phyloP scores from a whole-genome alignment of 2,329 filamentous ascomycete species.

The Leptographium lundbergii region DNA sequence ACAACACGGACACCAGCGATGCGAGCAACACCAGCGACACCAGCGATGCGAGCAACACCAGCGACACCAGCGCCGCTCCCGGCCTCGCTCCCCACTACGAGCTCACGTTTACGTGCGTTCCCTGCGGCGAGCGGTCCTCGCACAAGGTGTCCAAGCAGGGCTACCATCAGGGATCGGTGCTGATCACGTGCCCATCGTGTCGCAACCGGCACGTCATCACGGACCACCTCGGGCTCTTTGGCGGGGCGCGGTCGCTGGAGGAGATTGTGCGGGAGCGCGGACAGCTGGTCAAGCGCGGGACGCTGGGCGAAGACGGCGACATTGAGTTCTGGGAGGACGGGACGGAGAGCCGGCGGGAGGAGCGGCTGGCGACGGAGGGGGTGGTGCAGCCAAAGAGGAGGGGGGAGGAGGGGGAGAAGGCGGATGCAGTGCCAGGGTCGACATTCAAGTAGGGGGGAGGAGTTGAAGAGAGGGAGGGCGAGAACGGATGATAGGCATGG shows the following conservation, averaged over 20 bases:
- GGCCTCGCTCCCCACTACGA: conserved; percentile 55
- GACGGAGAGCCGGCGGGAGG: conserved; percentile 21
- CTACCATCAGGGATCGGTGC: conserved; percentile 79
- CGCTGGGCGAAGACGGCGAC: conserved; percentile 65
- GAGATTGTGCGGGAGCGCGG: conserved; percentile 68
- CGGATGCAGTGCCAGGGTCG: conserved; percentile 14
- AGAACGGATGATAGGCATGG: too few relatives aligned
- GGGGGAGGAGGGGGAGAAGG: not conserved
- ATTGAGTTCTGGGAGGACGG: conserved; percentile 86
- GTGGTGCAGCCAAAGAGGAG: conserved; percentile 7
- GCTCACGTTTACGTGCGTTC: conserved; percentile 85
- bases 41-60: not conserved
- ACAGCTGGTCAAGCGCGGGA: conserved; percentile 57
- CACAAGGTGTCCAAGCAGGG: conserved; percentile 88
- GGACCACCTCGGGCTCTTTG: conserved; percentile 75
- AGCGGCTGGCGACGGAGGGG: conserved; percentile 12
- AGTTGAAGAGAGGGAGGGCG: not conserved
- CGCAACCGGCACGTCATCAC: conserved; percentile 82
- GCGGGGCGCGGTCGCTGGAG: conserved; percentile 51
- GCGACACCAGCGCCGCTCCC: not conserved
- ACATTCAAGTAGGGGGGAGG: conserved; percentile 11
- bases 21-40: too few relatives aligned
- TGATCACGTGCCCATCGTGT: conserved; percentile 81
- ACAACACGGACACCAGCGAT: not conserved
- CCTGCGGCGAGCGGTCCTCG: conserved; percentile 65